Evolutionary conservation across 108 stramenopile species (phyloP).

Genomic region (Hondaea fermentalgiana): DNA sequence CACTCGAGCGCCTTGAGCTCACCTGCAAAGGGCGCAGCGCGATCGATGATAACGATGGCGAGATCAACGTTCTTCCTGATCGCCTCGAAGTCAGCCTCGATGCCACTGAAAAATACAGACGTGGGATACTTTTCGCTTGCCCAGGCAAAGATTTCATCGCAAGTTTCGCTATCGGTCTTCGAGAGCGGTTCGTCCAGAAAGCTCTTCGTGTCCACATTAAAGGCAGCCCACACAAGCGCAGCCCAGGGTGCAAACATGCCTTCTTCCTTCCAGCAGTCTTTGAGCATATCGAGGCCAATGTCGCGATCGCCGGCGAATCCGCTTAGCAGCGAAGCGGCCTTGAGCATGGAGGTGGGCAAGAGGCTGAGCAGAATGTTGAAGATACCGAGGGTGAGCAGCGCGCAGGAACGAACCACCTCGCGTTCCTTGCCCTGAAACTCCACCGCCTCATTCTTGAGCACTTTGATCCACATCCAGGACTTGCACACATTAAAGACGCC

Average conservation of each 20-base stretch:
- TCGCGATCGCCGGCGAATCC: neutral
- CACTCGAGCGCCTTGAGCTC: slow-evolving; percentile 20
- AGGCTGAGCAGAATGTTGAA: slow-evolving; percentile 9
- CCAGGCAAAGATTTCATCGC: neutral
- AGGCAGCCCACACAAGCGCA: neutral
- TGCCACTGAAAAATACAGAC: slow-evolving; percentile 8
- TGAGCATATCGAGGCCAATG: neutral
- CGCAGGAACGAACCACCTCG: slow-evolving; percentile 3
- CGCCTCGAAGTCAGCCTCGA: slow-evolving; percentile 5
- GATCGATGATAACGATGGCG: neutral
- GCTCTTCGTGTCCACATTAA: neutral
- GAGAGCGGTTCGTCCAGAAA: neutral
- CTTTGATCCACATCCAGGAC: slow-evolving; percentile 15
- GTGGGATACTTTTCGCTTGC: neutral
- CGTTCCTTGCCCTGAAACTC: neutral
- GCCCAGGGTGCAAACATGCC: slow-evolving; percentile 14
- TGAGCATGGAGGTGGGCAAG: slow-evolving; percentile 14
- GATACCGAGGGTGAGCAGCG: neutral
- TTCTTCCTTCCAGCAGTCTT: slow-evolving; percentile 7
- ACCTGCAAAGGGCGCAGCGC: neutral
- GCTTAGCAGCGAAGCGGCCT: neutral
- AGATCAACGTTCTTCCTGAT: neutral
- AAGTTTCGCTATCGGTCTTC: neutral
- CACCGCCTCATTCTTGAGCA: neutral
- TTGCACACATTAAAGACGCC: neutral